Evolutionary conservation across 2,329 filamentous ascomycete species (phyloP).

Genomic region (Cladophialophora immunda): DNA sequence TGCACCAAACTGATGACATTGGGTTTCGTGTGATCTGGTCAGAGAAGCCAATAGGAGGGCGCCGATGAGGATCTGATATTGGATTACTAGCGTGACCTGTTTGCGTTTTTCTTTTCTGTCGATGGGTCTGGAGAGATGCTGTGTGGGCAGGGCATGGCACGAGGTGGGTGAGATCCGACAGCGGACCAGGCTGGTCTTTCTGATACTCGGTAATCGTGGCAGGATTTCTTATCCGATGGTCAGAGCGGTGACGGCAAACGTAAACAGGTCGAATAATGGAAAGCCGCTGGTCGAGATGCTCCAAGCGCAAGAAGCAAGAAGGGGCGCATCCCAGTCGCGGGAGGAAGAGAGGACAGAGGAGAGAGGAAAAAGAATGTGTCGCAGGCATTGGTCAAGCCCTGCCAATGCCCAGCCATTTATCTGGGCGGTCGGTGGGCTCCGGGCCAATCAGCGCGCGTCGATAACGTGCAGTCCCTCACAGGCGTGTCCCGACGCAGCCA

Average conservation of each 20-base stretch:
- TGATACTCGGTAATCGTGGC: background rate
- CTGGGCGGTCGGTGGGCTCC: slow-evolving; percentile 24
- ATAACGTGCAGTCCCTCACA: slow-evolving; percentile 1
- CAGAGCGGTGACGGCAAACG: background rate
- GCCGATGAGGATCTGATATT: slow-evolving; percentile 1
- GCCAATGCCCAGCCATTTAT: slow-evolving; percentile 17
- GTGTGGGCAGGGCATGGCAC: background rate
- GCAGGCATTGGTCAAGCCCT: slow-evolving; percentile 18
- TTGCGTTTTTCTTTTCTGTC: background rate
- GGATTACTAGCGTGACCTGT: background rate
- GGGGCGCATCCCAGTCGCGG: background rate
- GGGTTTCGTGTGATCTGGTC: background rate
- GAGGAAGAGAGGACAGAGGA: background rate
- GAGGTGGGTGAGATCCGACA: background rate
- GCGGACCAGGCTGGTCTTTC: background rate
- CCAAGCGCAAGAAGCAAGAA: background rate
- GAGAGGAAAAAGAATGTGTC: slow-evolving; percentile 16
- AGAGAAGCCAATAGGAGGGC: background rate
- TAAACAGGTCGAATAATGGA: background rate
- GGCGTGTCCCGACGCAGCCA: background rate
- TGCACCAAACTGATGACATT: background rate
- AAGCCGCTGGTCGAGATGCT: background rate
- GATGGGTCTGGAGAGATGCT: background rate
- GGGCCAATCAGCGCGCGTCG: slow-evolving; percentile 20
- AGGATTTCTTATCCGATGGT: background rate